Evolutionary conservation across 441 rosid genomes (phyloP), one percentile per base, ranked within the genome.

Genomic region (Gossypium davidsonii): DNA sequence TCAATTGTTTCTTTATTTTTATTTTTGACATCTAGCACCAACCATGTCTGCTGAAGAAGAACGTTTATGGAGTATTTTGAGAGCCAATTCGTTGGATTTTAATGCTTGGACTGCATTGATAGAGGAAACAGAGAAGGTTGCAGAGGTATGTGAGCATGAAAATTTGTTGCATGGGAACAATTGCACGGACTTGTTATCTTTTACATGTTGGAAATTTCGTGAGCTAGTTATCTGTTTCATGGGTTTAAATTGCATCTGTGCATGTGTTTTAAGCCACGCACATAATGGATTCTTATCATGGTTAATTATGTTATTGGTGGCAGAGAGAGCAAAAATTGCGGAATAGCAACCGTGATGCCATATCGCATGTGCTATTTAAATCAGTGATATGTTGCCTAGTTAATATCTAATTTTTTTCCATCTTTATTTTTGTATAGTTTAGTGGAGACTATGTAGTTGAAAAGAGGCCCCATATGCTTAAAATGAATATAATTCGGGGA

Each of bases 71-170:
- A 92, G 74, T 82, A 85, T 89, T 74, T 90, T 93, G 55, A 87
- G 76, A 81, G 83, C 91, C 25, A 90, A 92, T 86, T 90, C 98
- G 20, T 75, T 83, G 62, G 99, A 95, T 74, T 95, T 95, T 77
- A 92, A 87, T 81, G 87, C 98, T 71, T 91, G 98, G 99, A 92
- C 92, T 84, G 84, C 91, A 42, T 76, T 95, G 77, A 87, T 95
- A 52, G 97, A 92, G 28, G 99, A 91, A 78, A 91, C 97, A 14
- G 99, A 95, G 87, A 95, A 90, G 84, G 81, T 83, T 52, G 86
- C 97, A 37, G 92, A 87, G 98, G 99, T 92, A 83, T 83, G 79
- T 62, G n/a, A 66, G 34, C 48, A 46, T 20, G 46, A 14, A 64
- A 4, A 63, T 64, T 2, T 64, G n/a, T 64, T 64, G 9, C 15